These are phyloP conservation scores for Naganishia randhawae DNA, from an alignment of 768 basidiomycete genomes.

Conservation along the genomic window DNA sequence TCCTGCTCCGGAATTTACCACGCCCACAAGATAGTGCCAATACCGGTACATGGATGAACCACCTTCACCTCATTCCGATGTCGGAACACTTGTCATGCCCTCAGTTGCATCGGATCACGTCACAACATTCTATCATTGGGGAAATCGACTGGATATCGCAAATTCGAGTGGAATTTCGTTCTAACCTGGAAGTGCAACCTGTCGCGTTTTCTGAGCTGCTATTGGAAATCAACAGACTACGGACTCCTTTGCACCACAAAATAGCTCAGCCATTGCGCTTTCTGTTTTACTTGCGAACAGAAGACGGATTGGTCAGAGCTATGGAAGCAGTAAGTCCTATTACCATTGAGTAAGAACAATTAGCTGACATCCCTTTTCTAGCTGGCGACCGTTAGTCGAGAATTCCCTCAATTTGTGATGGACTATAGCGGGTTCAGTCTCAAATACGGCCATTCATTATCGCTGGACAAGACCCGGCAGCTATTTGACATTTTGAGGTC, in stretches of 20 bases:
- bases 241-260: neutral
- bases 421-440: neutral
- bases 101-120: neutral
- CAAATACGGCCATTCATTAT: neutral
- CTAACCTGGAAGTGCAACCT: neutral
- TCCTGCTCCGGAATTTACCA: neutral
- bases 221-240: neutral
- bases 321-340: neutral
- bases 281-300: neutral
- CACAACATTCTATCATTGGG: neutral
- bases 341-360: neutral
- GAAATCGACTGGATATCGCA: neutral
- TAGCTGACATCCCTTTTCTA: neutral
- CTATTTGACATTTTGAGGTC: neutral
- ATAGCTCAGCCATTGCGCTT: neutral
- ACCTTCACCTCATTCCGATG: neutral
- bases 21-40: neutral
- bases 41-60: neutral
- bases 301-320: neutral
- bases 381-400: neutral
- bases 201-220: neutral
- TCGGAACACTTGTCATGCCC: neutral
- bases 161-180: neutral
- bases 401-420: neutral
- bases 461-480: neutral